These are phyloP conservation scores for Fraxinus ornus DNA, from an alignment of 305 asterid genomes.

Conservation along the genomic window DNA sequence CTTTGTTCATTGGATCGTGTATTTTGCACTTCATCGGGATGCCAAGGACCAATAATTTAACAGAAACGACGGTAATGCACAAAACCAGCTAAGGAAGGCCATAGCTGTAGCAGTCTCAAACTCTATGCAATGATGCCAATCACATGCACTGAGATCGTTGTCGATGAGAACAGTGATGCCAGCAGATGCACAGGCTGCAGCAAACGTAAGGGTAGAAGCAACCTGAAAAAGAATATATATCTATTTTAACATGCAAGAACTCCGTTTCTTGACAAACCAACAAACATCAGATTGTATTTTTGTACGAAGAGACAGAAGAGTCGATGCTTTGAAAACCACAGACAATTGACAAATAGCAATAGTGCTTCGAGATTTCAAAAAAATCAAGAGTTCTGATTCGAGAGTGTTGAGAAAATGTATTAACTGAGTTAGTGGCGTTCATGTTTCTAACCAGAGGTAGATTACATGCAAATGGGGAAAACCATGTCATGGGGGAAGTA, in stretches of 20 bases:
- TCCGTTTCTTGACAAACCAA: background rate
- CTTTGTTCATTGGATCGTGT: background rate
- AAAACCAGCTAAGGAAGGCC: conserved; percentile 63
- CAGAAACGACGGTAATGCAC: conserved; percentile 51
- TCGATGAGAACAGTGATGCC: conserved; percentile 62
- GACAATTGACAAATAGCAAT: background rate
- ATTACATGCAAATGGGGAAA: background rate
- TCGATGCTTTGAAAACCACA: background rate
- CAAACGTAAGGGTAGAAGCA: conserved; percentile 51
- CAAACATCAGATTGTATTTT: background rate
- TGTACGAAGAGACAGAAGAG: background rate
- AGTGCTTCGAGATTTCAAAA: background rate
- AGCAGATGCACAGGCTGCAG: conserved; percentile 64
- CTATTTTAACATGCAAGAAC: background rate
- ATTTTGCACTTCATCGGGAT: conserved; percentile 38
- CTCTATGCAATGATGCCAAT: conserved; percentile 45
- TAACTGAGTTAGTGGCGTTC: background rate
- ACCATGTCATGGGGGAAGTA: background rate
- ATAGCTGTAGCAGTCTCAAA: conserved; percentile 61
- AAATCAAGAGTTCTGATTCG: background rate
- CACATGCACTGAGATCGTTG: conserved; percentile 47
- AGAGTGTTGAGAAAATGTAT: background rate
- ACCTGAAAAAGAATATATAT: conserved; percentile 37
- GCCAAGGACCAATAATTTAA: conserved; percentile 60
- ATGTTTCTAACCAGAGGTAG: background rate